A percentile compares a stretch with the other conserved stretches of the same genome.
phyloP scores from a whole-genome alignment of 2,329 filamentous ascomycete species.

The Ophiobolus disseminans region DNA sequence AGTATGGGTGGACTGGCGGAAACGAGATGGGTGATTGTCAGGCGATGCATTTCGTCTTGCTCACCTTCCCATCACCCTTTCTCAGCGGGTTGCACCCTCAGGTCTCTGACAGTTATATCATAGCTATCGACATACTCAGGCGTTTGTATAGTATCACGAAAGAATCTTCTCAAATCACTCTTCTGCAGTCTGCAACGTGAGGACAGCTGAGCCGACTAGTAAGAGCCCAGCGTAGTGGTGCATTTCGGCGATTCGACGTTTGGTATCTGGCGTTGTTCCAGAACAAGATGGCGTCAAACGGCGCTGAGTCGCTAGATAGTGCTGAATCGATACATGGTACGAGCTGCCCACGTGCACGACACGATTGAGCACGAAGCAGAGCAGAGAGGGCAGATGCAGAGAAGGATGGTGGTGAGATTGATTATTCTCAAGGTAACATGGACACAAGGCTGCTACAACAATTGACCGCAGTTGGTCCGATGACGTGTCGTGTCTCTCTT shows the following conservation, averaged over 20 bases:
- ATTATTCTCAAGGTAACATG: background rate
- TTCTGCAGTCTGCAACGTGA: background rate
- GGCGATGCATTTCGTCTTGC: background rate
- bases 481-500: slow-evolving; percentile 21
- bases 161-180: background rate
- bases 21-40: background rate
- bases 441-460: background rate
- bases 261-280: slow-evolving; percentile 12
- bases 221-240: too few relatives aligned
- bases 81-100: slow-evolving; percentile 6
- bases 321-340: background rate
- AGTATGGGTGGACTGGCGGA: slow-evolving; percentile 2
- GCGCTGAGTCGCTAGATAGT: background rate
- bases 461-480: slow-evolving; percentile 8
- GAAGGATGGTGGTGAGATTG: too few relatives aligned
- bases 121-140: slow-evolving; percentile 14
- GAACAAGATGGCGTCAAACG: slow-evolving; percentile 15
- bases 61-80: background rate
- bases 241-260: background rate
- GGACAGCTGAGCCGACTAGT: too few relatives aligned
- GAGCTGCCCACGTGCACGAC: background rate
- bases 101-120: slow-evolving; percentile 12
- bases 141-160: slow-evolving; percentile 10
- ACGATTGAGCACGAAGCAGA: too few relatives aligned
- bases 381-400: too few relatives aligned